Evolutionary conservation across 352 stramenopile genomes (phyloP).

Genomic region (Paralagenidium karlingii): DNA sequence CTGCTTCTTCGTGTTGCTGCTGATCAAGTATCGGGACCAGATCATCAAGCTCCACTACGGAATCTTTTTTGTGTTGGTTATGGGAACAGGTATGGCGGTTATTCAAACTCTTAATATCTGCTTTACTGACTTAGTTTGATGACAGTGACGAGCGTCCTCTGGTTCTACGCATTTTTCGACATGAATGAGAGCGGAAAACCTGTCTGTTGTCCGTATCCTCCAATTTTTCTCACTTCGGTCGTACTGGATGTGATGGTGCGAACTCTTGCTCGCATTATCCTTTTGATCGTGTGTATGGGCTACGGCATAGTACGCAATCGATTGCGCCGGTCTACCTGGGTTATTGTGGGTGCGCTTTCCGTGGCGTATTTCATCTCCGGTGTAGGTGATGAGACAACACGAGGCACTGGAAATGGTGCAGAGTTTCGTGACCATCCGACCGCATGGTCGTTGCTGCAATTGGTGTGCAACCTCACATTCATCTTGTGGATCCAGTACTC

Average conservation of each 20-base stretch:
- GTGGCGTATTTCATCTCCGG: conserved; percentile 65
- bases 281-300: conserved; percentile 83
- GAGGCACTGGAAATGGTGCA: conserved; percentile 60
- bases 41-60: conserved; percentile 70
- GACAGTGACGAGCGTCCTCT: conserved; percentile 32
- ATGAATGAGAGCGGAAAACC: conserved; percentile 85
- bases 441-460: conserved; percentile 75
- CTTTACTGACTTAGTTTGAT: neutral
- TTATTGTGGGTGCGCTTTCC: conserved; percentile 46
- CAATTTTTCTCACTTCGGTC: conserved; percentile 68
- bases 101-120: conserved; percentile 5
- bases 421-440: conserved; percentile 69
- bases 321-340: conserved; percentile 33
- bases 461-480: conserved; percentile 80
- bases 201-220: conserved; percentile 83
- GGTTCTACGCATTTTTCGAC: conserved; percentile 75
- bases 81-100: conserved; percentile 37
- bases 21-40: conserved; percentile 54
- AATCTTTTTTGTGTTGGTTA: conserved; percentile 67
- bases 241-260: conserved; percentile 75
- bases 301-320: conserved; percentile 78
- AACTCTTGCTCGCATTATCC: conserved; percentile 71
- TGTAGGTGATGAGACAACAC: conserved; percentile 62
- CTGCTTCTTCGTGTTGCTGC: conserved; percentile 61
- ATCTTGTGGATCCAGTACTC: conserved; percentile 87